A percentile compares a stretch with the other conserved stretches of the same genome.
Evolutionary conservation across 2,329 filamentous ascomycete genomes (phyloP).

Genomic region (Ciborinia camelliae): DNA sequence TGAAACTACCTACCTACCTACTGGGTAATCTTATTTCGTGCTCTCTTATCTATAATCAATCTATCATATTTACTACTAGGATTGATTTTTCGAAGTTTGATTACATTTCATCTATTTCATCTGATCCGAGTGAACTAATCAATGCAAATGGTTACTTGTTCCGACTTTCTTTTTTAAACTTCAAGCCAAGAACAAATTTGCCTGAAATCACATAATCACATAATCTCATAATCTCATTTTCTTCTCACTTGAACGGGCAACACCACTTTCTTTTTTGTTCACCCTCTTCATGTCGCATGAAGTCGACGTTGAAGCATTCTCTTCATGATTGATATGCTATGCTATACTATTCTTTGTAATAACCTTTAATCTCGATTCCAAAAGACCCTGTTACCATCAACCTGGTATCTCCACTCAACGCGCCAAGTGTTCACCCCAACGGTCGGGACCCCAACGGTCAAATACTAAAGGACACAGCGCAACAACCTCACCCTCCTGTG

Average conservation of each 20-base stretch:
- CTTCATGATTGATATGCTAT: neutral
- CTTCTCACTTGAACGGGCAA: neutral
- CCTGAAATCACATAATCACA: neutral
- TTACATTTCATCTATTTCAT: conserved; percentile 7
- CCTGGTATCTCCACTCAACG: conserved; percentile 16
- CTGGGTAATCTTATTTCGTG: neutral
- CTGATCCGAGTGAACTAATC: too few species aligned
- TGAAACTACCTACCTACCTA: too few species aligned
- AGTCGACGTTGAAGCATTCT: conserved; percentile 8
- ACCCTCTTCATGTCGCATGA: neutral
- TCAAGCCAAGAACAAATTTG: conserved; percentile 19
- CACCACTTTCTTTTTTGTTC: neutral
- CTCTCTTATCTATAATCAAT: neutral
- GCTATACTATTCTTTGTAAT: conserved; percentile 1
- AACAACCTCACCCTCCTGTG: conserved; percentile 17
- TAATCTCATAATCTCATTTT: neutral
- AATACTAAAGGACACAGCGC: conserved; percentile 20
- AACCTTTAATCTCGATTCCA: conserved; percentile 5
- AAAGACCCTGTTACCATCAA: conserved; percentile 6
- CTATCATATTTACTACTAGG: neutral
- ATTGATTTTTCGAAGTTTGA: conserved; percentile 1
- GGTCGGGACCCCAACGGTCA: conserved; percentile 8
- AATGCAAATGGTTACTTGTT: neutral
- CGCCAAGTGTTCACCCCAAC: conserved; percentile 20
- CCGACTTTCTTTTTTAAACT: neutral